These are phyloP conservation scores for Stellera chamaejasme DNA, from an alignment of 345 rosid species.

Conservation along the genomic window DNA sequence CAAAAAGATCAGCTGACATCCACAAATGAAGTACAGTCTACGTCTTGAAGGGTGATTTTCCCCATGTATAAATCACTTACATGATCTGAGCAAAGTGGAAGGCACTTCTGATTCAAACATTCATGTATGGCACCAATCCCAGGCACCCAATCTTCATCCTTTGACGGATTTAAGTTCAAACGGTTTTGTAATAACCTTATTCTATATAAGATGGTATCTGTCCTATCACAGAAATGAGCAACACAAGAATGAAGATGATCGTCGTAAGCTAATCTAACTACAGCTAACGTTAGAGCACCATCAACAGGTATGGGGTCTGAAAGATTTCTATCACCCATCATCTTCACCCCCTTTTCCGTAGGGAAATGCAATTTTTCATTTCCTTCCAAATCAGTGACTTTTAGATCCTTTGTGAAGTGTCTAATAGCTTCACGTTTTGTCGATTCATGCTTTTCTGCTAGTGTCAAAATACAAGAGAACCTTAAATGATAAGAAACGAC, in stretches of 20 bases:
- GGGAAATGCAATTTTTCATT: constrained; percentile 63
- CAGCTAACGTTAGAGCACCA: constrained; percentile 56
- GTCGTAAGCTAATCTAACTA: constrained; percentile 65
- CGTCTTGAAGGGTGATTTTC: constrained; percentile 63
- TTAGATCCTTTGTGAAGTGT: constrained; percentile 80
- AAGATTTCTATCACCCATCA: constrained; percentile 90
- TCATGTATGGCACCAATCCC: constrained; percentile 61
- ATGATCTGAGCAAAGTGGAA: constrained; percentile 72
- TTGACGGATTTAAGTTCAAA: constrained; percentile 32
- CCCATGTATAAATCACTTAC: constrained; percentile 61
- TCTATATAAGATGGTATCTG: constrained; percentile 44
- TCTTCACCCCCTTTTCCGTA: constrained; percentile 70
- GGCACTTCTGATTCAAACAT: constrained; percentile 47
- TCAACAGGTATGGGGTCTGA: constrained; percentile 82
- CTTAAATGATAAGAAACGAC: constrained; percentile 77
- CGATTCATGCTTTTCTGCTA: constrained; percentile 88
- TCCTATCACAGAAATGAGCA: constrained; percentile 66
- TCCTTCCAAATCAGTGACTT: constrained; percentile 38
- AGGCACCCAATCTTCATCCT: constrained; percentile 45
- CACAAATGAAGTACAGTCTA: constrained; percentile 52
- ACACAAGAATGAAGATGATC: constrained; percentile 53
- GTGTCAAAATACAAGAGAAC: constrained; percentile 85
- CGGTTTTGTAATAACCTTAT: constrained; percentile 56
- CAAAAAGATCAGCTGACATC: constrained; percentile 36
- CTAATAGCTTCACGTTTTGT: constrained; percentile 70